Base-by-base conservation (phyloP, 768 basidiomycete genomes). In the Suillus spraguei region DNA sequence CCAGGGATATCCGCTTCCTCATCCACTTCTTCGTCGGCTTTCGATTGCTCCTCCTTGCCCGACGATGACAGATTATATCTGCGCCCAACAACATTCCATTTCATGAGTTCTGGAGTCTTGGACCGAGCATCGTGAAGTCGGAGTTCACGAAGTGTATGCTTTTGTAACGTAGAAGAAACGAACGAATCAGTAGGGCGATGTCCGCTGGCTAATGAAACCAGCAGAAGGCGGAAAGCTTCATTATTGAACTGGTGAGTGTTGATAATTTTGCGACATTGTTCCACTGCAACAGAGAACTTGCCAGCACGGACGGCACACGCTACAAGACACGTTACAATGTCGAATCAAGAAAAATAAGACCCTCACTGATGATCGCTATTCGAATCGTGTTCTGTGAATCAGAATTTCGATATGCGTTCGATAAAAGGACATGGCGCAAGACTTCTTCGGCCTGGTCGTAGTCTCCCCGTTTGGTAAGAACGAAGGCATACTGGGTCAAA, bases 191-290 rank as follows among this genome's bases (percentile, higher is more conserved):
- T 87, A 4, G 90, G 81, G 33, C 81, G 82, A 5, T 90, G 68
- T 0, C 94, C 93, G 63, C 88, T 87, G 0, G 88, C 86, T 4
- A 97, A 82, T 0, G 85, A 84, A 0, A 90, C 89, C 4, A 90
- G 71, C 24, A 97, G 82, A 55, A 98, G 82, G 7, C 94, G 87
- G 14, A 91, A 77, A 0, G 94, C 90, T 47, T 96, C 94, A 60
- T 94, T 91, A 70, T 95, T 90, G 79, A 92, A 95, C 70, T 97
- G 94, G 70, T 94, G 81, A 0, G 78, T 76, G 38, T 84, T 87
- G 62, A 92, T 86, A 38, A 98, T 77, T 65, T 90, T 90, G 32
- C 94, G 86, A 38, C 84, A 84, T 69, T 93, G 90, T 64, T 93
- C 90, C 17, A 93, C 85, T 17, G 91, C 85, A 11, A 82, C 77